These are phyloP conservation scores for Calcarisporium arbuscula DNA, from an alignment of 2,329 filamentous ascomycete species.

Conservation along the genomic window DNA sequence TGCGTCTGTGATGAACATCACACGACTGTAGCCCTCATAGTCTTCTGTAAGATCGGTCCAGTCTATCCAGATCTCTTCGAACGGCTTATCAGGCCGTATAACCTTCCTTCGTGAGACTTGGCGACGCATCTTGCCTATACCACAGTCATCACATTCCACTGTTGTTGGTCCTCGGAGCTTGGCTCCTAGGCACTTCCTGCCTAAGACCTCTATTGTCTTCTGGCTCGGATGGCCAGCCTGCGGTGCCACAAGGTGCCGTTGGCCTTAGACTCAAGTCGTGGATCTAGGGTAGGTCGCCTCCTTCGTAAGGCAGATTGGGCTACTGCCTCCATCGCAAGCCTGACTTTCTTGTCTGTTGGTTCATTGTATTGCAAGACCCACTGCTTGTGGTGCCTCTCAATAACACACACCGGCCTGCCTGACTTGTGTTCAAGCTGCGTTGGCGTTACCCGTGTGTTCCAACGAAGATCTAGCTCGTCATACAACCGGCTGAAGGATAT, in stretches of 20 bases:
- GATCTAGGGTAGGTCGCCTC: background rate
- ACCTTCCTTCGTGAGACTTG: background rate
- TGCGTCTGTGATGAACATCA: background rate
- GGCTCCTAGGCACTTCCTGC: background rate
- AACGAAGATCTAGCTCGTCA: too few relatives aligned
- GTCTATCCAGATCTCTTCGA: background rate
- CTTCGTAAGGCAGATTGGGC: too few relatives aligned
- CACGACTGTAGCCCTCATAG: background rate
- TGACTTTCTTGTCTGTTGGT: background rate
- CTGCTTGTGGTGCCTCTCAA: background rate
- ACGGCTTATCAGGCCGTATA: background rate
- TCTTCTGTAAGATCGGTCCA: background rate
- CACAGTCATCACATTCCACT: conserved; percentile 4
- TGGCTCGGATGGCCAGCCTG: too few relatives aligned
- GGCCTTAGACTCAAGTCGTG: too few relatives aligned
- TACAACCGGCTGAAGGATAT: too few relatives aligned
- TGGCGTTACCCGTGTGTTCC: too few relatives aligned
- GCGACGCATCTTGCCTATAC: background rate
- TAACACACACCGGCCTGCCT: background rate
- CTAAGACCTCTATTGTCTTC: too few relatives aligned
- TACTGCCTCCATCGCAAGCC: background rate
- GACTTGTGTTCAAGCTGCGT: background rate
- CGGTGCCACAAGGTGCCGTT: too few relatives aligned
- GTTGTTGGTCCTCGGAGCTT: background rate
- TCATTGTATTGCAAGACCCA: background rate